Conservation (phyloP, 2,329 filamentous ascomycete genomes). For the Fusarium annulatum region DNA sequence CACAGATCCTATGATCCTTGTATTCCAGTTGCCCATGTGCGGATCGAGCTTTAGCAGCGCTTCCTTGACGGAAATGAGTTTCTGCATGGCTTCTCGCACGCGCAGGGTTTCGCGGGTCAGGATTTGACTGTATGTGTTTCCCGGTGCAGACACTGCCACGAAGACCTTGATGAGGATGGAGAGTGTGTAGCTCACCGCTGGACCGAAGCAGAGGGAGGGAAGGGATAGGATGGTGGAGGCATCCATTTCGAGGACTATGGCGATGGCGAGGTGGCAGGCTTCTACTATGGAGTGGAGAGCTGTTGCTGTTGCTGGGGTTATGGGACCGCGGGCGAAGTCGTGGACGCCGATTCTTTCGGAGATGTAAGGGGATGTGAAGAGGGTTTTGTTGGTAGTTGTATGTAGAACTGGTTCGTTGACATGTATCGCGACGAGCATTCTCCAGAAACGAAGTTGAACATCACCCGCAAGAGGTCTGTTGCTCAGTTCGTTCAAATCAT, state of each 20-base stretch:
- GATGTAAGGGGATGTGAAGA: conserved; percentile 24
- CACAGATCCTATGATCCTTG: conserved; percentile 30
- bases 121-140: conserved; percentile 26
- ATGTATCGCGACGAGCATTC: conserved; percentile 9
- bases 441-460: conserved; percentile 24
- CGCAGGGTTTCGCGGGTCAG: neutral
- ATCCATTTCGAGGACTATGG: conserved; percentile 14
- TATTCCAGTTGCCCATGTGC: conserved; percentile 33
- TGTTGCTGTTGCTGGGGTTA: neutral
- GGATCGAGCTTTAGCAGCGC: conserved; percentile 24
- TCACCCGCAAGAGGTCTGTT: conserved; percentile 13
- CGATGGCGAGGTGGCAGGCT: conserved; percentile 25
- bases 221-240: conserved; percentile 11
- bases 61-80: conserved; percentile 16
- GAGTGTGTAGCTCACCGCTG: conserved; percentile 26
- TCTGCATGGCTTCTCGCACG: conserved; percentile 20
- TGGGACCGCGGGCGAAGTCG: conserved; percentile 12
- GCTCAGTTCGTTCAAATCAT: neutral
- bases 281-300: conserved; percentile 18
- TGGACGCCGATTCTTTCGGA: conserved; percentile 21
- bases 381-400: conserved; percentile 23
- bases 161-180: conserved; percentile 32
- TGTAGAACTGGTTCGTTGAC: conserved; percentile 22
- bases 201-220: conserved; percentile 27
- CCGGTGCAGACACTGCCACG: conserved; percentile 30